phyloP scores from a whole-genome alignment of 495 filamentous ascomycete genomes.

The Aspergillus wentii region DNA sequence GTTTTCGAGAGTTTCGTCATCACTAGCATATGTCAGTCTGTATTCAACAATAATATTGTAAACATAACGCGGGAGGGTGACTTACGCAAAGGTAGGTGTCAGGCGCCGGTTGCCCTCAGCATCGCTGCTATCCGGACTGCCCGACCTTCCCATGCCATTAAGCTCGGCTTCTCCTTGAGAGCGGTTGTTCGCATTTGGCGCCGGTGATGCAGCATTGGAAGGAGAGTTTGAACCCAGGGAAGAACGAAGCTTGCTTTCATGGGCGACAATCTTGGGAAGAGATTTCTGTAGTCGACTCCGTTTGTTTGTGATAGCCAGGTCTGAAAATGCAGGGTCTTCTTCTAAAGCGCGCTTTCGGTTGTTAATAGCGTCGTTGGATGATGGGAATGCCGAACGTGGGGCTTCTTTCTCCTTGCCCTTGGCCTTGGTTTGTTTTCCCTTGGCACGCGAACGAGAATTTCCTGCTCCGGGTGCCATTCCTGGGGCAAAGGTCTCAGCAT shows the following conservation, averaged over 20 bases:
- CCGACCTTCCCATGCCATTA: constrained; percentile 8
- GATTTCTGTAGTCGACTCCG: constrained; percentile 22
- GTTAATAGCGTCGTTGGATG: constrained; percentile 5
- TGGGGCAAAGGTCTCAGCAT: constrained; percentile 20
- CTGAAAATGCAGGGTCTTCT: constrained; percentile 16
- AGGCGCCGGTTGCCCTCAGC: constrained; percentile 20
- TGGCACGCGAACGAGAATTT: constrained; percentile 16
- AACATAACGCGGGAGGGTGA: too few relatives aligned
- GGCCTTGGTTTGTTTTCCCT: constrained; percentile 23
- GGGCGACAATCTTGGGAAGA: constrained; percentile 13
- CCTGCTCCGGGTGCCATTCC: constrained; percentile 9
- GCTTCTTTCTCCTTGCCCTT: constrained; percentile 13
- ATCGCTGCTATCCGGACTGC: constrained; percentile 18
- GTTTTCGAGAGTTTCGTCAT: constrained; percentile 53
- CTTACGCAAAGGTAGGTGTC: constrained; percentile 12
- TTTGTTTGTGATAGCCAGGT: constrained; percentile 21
- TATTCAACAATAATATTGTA: too few relatives aligned
- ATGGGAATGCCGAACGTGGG: constrained; percentile 9
- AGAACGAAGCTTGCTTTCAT: constrained; percentile 21
- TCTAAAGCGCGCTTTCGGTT: constrained; percentile 27
- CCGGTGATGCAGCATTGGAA: constrained; percentile 12
- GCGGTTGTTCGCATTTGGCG: background rate
- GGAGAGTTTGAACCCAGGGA: constrained; percentile 12
- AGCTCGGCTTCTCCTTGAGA: background rate
- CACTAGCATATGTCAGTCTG: constrained; percentile 11